phyloP scores from a whole-genome alignment of 768 basidiomycete species.

The Hemileccinum rubropunctum region DNA sequence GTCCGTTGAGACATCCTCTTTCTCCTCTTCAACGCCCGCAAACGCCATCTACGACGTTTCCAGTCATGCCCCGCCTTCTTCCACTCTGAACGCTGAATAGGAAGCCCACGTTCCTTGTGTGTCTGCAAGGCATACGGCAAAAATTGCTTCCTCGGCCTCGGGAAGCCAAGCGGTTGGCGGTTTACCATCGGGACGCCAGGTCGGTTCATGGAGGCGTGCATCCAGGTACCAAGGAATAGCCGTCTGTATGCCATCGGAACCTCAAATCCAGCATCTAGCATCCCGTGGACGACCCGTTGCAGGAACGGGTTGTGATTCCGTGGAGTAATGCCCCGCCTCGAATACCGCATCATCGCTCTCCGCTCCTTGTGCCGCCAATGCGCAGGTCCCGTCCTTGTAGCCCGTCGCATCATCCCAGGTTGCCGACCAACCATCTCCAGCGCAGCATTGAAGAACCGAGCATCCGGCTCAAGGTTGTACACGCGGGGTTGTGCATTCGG shows the following conservation, averaged over 20 bases:
- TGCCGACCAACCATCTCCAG: slow-evolving; percentile 42
- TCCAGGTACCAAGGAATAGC: slow-evolving; percentile 38
- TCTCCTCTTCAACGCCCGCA: neutral
- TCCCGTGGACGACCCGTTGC: slow-evolving; percentile 37
- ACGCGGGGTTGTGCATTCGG: slow-evolving; percentile 26
- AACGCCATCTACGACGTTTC: slow-evolving; percentile 16
- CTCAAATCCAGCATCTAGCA: slow-evolving; percentile 38
- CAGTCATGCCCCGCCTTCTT: slow-evolving; percentile 19
- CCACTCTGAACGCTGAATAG: slow-evolving; percentile 28
- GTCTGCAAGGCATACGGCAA: slow-evolving; percentile 25
- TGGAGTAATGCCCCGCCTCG: slow-evolving; percentile 23
- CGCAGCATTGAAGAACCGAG: slow-evolving; percentile 66
- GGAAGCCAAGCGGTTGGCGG: slow-evolving; percentile 28
- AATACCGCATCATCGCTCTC: slow-evolving; percentile 26
- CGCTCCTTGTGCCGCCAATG: slow-evolving; percentile 32
- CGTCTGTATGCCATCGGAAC: slow-evolving; percentile 40
- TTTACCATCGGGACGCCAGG: slow-evolving; percentile 12
- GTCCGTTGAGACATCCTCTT: slow-evolving; percentile 12
- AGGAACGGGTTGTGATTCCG: slow-evolving; percentile 34
- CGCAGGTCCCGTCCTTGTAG: slow-evolving; percentile 13
- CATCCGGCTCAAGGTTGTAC: slow-evolving; percentile 49
- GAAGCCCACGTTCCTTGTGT: slow-evolving; percentile 35
- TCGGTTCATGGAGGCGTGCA: slow-evolving; percentile 18
- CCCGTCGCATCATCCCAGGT: slow-evolving; percentile 17
- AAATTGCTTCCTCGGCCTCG: slow-evolving; percentile 19